These are phyloP conservation scores for Pulveroboletus frians DNA, from an alignment of 768 basidiomycete genomes.

Conservation along the genomic window DNA sequence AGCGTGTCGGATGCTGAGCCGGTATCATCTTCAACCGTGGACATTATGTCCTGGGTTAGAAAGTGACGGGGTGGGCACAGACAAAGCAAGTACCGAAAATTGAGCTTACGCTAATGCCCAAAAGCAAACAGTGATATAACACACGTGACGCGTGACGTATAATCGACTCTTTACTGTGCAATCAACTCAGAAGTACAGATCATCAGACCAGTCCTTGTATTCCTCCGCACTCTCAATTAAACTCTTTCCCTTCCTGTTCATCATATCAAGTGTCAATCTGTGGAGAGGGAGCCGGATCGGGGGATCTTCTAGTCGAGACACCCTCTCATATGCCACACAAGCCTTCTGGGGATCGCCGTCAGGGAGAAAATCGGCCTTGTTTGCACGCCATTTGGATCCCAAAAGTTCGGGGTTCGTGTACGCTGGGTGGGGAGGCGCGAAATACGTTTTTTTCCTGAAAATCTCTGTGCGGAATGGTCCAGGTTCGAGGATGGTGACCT, in stretches of 20 bases:
- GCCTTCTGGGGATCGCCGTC: slow-evolving; percentile 21
- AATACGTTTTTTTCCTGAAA: not conserved
- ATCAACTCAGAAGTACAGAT: too few species aligned
- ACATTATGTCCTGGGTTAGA: slow-evolving; percentile 19
- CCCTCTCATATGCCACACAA: slow-evolving; percentile 17
- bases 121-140: too few species aligned
- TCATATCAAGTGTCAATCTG: not conserved
- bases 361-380: not conserved
- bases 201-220: slow-evolving; percentile 21
- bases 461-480: slow-evolving; percentile 15
- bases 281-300: slow-evolving; percentile 22
- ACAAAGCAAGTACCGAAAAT: too few species aligned
- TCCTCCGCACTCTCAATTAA: slow-evolving; percentile 12
- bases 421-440: slow-evolving; percentile 10
- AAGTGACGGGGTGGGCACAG: not conserved
- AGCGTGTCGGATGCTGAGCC: slow-evolving; percentile 43
- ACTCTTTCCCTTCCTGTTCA: slow-evolving; percentile 9
- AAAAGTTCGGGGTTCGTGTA: slow-evolving; percentile 13
- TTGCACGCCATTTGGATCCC: slow-evolving; percentile 6
- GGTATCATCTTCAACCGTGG: slow-evolving; percentile 10
- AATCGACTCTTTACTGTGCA: too few species aligned
- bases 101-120: too few species aligned
- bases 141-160: too few species aligned
- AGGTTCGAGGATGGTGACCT: slow-evolving; percentile 23
- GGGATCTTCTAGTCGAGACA: slow-evolving; percentile 16